A percentile compares a stretch with the other conserved stretches of the same genome.
Conservation (phyloP, 2,329 filamentous ascomycete species). For the Fusarium haematococcum region DNA sequence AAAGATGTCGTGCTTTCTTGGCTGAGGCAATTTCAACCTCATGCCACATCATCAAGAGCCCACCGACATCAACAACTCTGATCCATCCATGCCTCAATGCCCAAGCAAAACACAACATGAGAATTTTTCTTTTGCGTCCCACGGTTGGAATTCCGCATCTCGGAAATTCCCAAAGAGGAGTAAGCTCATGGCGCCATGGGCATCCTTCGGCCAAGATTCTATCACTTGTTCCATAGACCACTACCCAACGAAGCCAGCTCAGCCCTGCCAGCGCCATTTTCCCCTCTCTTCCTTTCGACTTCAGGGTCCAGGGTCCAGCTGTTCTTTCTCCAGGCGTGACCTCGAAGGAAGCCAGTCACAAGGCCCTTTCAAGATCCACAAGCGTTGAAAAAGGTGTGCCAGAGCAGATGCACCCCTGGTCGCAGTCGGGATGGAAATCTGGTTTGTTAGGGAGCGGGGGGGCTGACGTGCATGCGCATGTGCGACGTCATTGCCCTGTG, state of each 20-base stretch:
- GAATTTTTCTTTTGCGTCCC: conserved; percentile 3
- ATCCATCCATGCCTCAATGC: not conserved
- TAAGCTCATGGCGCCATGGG: not conserved
- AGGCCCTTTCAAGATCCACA: not conserved
- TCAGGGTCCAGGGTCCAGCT: conserved; percentile 38
- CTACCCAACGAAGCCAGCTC: conserved; percentile 29
- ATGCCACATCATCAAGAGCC: not conserved
- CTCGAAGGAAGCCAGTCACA: not conserved
- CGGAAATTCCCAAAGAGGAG: not conserved
- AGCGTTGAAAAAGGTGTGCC: not conserved
- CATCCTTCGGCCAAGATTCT: conserved; percentile 16
- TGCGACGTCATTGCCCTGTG: conserved; percentile 41
- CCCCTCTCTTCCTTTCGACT: not conserved
- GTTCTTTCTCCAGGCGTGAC: not conserved
- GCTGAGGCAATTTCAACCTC: not conserved
- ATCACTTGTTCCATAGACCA: conserved; percentile 3
- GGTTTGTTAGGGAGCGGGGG: conserved; percentile 35
- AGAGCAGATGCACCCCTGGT: conserved; percentile 13
- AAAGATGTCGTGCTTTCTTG: not conserved
- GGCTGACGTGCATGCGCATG: conserved; percentile 44
- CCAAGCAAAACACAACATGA: not conserved
- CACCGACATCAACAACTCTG: not conserved
- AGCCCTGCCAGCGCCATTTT: conserved; percentile 26
- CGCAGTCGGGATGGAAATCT: conserved; percentile 32
- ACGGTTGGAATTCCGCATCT: conserved; percentile 1